Evolutionary conservation across 345 rosid genomes (phyloP), one percentile per base, ranked within the genome.

Genomic region (Theobroma cacao): DNA sequence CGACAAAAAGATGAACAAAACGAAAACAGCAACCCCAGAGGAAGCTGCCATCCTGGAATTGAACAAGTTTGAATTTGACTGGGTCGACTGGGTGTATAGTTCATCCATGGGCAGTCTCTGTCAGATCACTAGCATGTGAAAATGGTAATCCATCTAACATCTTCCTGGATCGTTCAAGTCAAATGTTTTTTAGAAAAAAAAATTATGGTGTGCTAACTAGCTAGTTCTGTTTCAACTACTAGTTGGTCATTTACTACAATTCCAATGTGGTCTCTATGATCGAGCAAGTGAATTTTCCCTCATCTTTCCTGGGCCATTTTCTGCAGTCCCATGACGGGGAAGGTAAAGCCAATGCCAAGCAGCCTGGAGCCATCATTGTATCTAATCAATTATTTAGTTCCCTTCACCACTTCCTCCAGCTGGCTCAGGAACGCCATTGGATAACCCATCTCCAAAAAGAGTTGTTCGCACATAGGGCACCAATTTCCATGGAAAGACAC

Each of bases 401-500:
- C 60, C 30, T 22, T 22, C 38, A 30, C 20, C 1, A 14, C 7
- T 60, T 14, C n/a, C 3, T 15, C 65, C 66, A 36, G 70, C 70
- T 65, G 48, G 47, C 28, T 10, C 10, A 41, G 45, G 9, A 41
- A 41, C 10, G 45, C 10, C 38, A 36, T 36, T 63, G 45, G 43
- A 17, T 63, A 12, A 17, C 68, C 34, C 12, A 63, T 34, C 20
- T 59, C 18, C 64, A 59, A 59, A n/a, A 59, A 13, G 20, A 13
- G 34, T 62, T 63, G 68, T 33, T 17, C 7, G 43, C 24, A 13
- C 30, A 41, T 45, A 68, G 12, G 53, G 36, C 73, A 45, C 20
- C 55, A 68, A 45, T 68, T 43, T 68, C 73, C 22, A 68, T 26
- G 56, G 73, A 68, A 43, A 68, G 12, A 28, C 41, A 48, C 75